Conservation (phyloP, 768 basidiomycete species). For the Rhodotorula taiwanensis region DNA sequence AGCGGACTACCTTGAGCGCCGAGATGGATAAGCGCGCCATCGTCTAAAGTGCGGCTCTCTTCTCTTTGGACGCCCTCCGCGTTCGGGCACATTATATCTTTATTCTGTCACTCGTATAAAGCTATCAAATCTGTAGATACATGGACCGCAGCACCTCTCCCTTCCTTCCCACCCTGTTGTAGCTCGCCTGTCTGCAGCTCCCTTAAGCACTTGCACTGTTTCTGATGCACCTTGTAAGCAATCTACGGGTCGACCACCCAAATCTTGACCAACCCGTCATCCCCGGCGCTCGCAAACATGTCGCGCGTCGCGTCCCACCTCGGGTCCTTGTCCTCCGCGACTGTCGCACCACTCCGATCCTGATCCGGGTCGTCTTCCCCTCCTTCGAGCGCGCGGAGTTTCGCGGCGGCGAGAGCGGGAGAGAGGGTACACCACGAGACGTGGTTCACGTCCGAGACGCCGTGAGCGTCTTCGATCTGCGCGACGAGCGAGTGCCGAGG, state of each 20-base stretch:
- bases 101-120: neutral
- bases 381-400: slow-evolving; percentile 22
- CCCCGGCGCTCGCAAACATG: slow-evolving; percentile 72
- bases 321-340: neutral
- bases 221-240: no score
- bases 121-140: no score
- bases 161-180: no score
- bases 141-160: no score
- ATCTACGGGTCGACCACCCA: no score
- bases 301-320: slow-evolving; percentile 55
- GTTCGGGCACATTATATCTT: neutral
- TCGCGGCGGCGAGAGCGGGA: slow-evolving; percentile 10
- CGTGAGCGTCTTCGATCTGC: slow-evolving; percentile 61
- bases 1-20: slow-evolving; percentile 8
- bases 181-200: no score
- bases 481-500: slow-evolving; percentile 51
- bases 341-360: slow-evolving; percentile 4
- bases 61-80: neutral
- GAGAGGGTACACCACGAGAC: slow-evolving; percentile 64
- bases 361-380: slow-evolving; percentile 21
- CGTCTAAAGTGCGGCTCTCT: neutral
- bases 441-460: slow-evolving; percentile 74
- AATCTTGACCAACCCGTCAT: slow-evolving; percentile 74
- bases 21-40: neutral
- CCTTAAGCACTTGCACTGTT: no score